Percentiles rank a stretch among this genome's conserved stretches.
These are phyloP conservation scores for Verticillium zaregamsianum DNA, from an alignment of 2,329 filamentous ascomycete species.

Conservation along the genomic window DNA sequence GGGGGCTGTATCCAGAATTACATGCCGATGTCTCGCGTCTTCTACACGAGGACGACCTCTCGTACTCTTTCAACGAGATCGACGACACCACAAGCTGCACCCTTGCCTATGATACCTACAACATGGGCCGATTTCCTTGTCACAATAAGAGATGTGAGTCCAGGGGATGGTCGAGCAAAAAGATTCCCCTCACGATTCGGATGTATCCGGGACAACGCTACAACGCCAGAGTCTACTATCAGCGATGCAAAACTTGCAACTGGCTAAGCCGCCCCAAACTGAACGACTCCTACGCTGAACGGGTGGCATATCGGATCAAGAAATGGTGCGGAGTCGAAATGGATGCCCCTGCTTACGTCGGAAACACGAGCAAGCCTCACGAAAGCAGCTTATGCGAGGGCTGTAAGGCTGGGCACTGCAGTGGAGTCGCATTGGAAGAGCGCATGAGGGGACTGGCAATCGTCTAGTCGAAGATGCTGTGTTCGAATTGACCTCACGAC, in stretches of 20 bases:
- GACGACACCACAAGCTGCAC: conserved; percentile 10
- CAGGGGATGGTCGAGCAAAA: conserved; percentile 25
- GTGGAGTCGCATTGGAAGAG: no score
- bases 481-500: no score
- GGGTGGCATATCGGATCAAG: conserved; percentile 29
- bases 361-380: no score
- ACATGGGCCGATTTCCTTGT: conserved; percentile 29
- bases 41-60: background rate
- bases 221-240: conserved; percentile 30
- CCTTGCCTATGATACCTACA: conserved; percentile 19
- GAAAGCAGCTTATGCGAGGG: no score
- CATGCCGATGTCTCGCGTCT: background rate
- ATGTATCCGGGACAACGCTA: conserved; percentile 22
- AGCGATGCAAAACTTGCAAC: conserved; percentile 27
- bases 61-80: conserved; percentile 15
- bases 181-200: conserved; percentile 27
- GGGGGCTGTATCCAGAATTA: no score
- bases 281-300: conserved; percentile 26
- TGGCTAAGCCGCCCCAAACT: conserved; percentile 18
- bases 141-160: conserved; percentile 16
- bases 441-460: no score
- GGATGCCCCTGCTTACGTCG: conserved; percentile 2
- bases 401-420: no score
- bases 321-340: conserved; percentile 25
- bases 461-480: no score